phyloP scores from a whole-genome alignment of 176 grass and related monocot species.

The Zea mays region Zm-B73-REFERENCE-NAM-5.0 NC_050104.1:112968001-112968500 shows the following conservation, averaged over 20 bases:
- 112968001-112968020: conserved; percentile 24
- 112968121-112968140: conserved; percentile 12
- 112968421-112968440: conserved; percentile 81
- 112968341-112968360: conserved; percentile 38
- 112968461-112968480: conserved; percentile 88
- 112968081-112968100: not conserved
- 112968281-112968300: conserved; percentile 14
- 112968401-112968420: conserved; percentile 83
- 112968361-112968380: conserved; percentile 80
- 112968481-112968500: conserved; percentile 31
- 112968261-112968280: conserved; percentile 12
- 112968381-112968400: conserved; percentile 94
- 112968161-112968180: conserved; percentile 27
- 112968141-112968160: not conserved
- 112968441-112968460: conserved; percentile 81
- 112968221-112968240: conserved; percentile 81
- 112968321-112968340: not conserved
- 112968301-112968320: conserved; percentile 27
- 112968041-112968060: not conserved
- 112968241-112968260: conserved; percentile 60
- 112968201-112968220: conserved; percentile 60
- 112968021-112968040: conserved; percentile 11
- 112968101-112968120: not conserved
- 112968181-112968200: conserved; percentile 35
- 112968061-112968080: not conserved